Conservation (phyloP, 805 yeast species). For the Candida rishiriensis region DNA sequence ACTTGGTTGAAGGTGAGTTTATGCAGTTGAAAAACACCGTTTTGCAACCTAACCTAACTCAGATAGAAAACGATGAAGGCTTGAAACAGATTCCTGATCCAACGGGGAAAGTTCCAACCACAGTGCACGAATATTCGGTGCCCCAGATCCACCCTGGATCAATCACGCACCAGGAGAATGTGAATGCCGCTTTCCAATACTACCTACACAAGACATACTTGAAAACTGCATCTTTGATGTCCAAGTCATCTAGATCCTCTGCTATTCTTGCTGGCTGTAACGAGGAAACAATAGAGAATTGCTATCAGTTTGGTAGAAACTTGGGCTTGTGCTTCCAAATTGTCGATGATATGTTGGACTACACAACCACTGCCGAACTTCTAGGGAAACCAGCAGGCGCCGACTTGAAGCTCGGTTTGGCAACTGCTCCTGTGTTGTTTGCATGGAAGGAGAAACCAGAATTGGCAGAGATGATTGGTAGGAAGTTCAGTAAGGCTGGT, state of each 20-base stretch:
- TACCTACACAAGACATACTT: conserved; percentile 92
- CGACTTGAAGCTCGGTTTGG: conserved; percentile 87
- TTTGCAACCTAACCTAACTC: conserved; percentile 42
- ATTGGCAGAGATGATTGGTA: conserved; percentile 74
- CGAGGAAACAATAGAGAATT: conserved; percentile 69
- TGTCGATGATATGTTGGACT: conserved; percentile 94
- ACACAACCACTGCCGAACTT: conserved; percentile 77
- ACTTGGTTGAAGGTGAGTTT: conserved; percentile 96
- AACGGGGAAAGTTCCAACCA: conserved; percentile 59
- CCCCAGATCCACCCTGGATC: conserved; percentile 5
- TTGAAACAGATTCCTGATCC: conserved; percentile 45
- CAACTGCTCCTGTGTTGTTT: conserved; percentile 92
- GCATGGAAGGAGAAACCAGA: conserved; percentile 91
- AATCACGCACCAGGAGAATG: conserved; percentile 57
- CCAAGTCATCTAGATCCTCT: conserved; percentile 88
- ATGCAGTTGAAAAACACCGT: conserved; percentile 97
- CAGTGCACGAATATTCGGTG: conserved; percentile 55
- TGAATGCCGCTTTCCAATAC: conserved; percentile 91
- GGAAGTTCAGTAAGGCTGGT: conserved; percentile 77
- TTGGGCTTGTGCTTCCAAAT: conserved; percentile 94
- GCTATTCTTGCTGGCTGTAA: conserved; percentile 88
- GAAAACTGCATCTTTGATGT: conserved; percentile 91
- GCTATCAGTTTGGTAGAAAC: conserved; percentile 89
- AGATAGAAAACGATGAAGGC: conserved; percentile 42
- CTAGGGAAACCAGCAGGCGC: conserved; percentile 97